Evolutionary conservation across 2,329 filamentous ascomycete genomes (phyloP), one percentile per base, ranked within the genome.

Genomic region (Colletotrichum agaves): DNA sequence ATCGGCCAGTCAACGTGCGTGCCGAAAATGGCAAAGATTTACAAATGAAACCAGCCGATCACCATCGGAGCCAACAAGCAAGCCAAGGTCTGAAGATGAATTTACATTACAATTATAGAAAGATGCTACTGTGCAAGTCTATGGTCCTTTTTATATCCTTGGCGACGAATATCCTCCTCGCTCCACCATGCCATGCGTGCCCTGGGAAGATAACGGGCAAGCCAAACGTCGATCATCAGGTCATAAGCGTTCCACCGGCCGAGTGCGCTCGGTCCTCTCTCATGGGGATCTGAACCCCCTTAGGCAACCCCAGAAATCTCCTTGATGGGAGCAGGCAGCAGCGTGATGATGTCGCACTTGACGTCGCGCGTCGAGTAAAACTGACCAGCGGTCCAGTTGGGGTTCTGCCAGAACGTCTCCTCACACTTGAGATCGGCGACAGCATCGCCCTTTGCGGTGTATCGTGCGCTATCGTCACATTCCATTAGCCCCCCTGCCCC

Each of bases 361-460:
- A 78, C 50, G 17, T 41, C 67, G 43, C 75, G 72, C 23, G 61
- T 46, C 5, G 78, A 79, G 75, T 76, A 79, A 15, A 73, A 71
- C 71, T 78, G 53, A 35, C 76, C 77, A 6, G 60, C 6, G 56
- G 71, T 67, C 78, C 78, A 80, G 66, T 77, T 61, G 2, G 71
- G 63, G 71, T 77, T 80, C 66, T 75, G 7, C 68, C 67, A 76
- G 1, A 8, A 70, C 23, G 58, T 63, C 27, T 78, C 75, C 13
- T 67, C 31, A 74, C 78, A 79, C 6, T 66, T 39, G 17, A 79
- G 73, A n/a, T 75, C 61, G 27, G 78, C 72, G 12, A 70, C 65
- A 50, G 70, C 70, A 19, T 66, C 67, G 41, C 76, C 77, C 44
- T 71, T 57, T 44, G 75, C 76, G 49, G 69, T 72, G 71, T 76